Conservation (phyloP, 306 rosid genomes). For the Medicago arabica region DNA sequence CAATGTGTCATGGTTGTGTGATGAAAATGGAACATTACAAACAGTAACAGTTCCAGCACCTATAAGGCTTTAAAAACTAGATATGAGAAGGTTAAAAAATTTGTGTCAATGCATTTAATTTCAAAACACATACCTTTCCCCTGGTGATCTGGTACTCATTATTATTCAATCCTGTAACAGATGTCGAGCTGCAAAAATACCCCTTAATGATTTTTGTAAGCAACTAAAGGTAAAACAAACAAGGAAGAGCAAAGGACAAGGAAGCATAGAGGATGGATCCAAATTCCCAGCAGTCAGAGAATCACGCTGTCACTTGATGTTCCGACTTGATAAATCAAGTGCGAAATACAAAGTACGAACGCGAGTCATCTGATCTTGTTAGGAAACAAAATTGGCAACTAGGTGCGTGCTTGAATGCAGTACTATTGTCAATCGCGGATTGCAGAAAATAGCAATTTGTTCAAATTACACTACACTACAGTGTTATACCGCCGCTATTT, state of each 20-base stretch:
- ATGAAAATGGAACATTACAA: conserved; percentile 21
- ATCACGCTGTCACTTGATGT: neutral
- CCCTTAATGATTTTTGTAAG: neutral
- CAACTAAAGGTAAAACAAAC: neutral
- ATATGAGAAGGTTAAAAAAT: no score
- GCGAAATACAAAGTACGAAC: neutral
- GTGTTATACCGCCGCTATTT: neutral
- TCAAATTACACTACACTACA: neutral
- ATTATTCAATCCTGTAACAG: conserved; percentile 88
- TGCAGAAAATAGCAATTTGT: neutral
- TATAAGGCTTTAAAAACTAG: neutral
- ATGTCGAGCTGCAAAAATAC: conserved; percentile 59
- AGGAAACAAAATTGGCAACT: neutral
- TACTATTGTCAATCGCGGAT: neutral
- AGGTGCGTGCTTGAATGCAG: neutral
- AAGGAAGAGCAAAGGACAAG: neutral
- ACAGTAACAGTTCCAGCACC: conserved; percentile 14
- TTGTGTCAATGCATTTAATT: conserved; percentile 24
- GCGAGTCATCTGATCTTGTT: neutral
- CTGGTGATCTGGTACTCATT: conserved; percentile 92
- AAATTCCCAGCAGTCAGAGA: neutral
- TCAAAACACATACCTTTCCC: conserved; percentile 69
- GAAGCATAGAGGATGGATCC: neutral
- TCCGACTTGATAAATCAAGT: neutral
- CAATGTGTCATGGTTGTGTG: conserved; percentile 6